A percentile compares a stretch with the other conserved stretches of the same genome.
These are phyloP conservation scores for Cystobasidiaceae sp. DNA, from an alignment of 1,284 basidiomycete genomes.

Conservation along the genomic window DNA sequence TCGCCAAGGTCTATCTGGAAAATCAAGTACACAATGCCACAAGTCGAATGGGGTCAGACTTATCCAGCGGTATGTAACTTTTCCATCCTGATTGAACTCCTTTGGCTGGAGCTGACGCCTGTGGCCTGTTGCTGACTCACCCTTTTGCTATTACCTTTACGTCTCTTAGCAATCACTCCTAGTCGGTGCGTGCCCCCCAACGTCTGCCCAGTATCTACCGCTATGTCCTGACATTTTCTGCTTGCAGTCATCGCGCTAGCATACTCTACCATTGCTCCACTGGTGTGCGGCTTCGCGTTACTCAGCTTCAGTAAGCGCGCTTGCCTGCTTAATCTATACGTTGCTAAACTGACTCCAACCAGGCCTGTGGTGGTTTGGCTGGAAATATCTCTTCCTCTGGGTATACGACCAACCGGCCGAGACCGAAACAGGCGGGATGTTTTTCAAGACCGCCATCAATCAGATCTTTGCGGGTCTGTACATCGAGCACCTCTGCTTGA, in stretches of 20 bases:
- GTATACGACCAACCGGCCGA: slow-evolving; percentile 64
- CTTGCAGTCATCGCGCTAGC: slow-evolving; percentile 48
- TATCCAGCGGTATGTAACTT: too few relatives aligned
- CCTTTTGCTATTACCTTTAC: too few relatives aligned
- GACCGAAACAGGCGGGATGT: slow-evolving; percentile 83
- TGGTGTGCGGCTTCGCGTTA: slow-evolving; percentile 86
- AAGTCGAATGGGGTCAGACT: slow-evolving; percentile 75
- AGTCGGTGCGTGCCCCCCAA: background rate
- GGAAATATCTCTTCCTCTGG: slow-evolving; percentile 58
- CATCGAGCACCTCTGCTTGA: slow-evolving; percentile 70
- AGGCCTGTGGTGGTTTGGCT: slow-evolving; percentile 70
- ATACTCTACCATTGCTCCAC: slow-evolving; percentile 86
- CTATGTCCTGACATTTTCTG: slow-evolving; percentile 67
- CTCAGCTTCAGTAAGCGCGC: slow-evolving; percentile 64
- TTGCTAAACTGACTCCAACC: too few relatives aligned
- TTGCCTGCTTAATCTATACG: too few relatives aligned
- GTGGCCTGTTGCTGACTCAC: too few relatives aligned
- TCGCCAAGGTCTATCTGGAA: slow-evolving; percentile 77
- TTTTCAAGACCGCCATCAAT: slow-evolving; percentile 90
- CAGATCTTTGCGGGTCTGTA: slow-evolving; percentile 82
- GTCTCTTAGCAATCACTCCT: slow-evolving; percentile 5
- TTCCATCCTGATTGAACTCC: too few relatives aligned
- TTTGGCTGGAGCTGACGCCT: too few relatives aligned
- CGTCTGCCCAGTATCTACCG: too few relatives aligned
- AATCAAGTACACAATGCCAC: slow-evolving; percentile 64